Percentiles rank a stretch among this genome's conserved stretches.
Evolutionary conservation across 2,329 filamentous ascomycete species (phyloP).

Genomic region (Lasiodiplodia gonubiensis): DNA sequence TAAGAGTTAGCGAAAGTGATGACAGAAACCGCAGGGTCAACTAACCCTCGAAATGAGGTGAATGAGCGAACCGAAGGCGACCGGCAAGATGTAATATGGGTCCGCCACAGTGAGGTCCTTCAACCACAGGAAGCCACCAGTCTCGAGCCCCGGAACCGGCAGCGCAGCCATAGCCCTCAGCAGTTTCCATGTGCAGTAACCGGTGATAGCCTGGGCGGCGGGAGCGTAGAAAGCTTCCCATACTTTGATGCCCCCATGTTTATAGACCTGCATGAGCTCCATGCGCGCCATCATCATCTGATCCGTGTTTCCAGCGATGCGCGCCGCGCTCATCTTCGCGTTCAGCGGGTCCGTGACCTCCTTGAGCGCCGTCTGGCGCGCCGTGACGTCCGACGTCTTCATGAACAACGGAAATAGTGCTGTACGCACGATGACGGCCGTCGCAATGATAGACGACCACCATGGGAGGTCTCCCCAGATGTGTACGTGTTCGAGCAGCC

Average conservation of each 20-base stretch:
- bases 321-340: slow-evolving; percentile 58
- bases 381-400: slow-evolving; percentile 64
- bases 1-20: background rate
- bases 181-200: slow-evolving; percentile 80
- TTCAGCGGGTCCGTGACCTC: slow-evolving; percentile 63
- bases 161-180: slow-evolving; percentile 74
- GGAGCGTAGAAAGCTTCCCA: slow-evolving; percentile 61
- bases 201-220: slow-evolving; percentile 69
- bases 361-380: slow-evolving; percentile 67
- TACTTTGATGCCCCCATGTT: slow-evolving; percentile 60
- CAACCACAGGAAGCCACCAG: slow-evolving; percentile 78
- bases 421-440: slow-evolving; percentile 69
- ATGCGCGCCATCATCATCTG: slow-evolving; percentile 48
- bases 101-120: slow-evolving; percentile 76
- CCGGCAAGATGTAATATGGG: slow-evolving; percentile 77
- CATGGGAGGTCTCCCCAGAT: slow-evolving; percentile 77
- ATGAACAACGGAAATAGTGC: slow-evolving; percentile 70
- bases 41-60: slow-evolving; percentile 65
- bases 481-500: slow-evolving; percentile 80
- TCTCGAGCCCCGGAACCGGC: slow-evolving; percentile 79
- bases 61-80: slow-evolving; percentile 63
- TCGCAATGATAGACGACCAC: slow-evolving; percentile 75
- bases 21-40: slow-evolving; percentile 21
- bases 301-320: slow-evolving; percentile 52
- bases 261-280: slow-evolving; percentile 58